Base-by-base conservation (phyloP, 768 basidiomycete genomes). In the Lactarius indigo region DNA sequence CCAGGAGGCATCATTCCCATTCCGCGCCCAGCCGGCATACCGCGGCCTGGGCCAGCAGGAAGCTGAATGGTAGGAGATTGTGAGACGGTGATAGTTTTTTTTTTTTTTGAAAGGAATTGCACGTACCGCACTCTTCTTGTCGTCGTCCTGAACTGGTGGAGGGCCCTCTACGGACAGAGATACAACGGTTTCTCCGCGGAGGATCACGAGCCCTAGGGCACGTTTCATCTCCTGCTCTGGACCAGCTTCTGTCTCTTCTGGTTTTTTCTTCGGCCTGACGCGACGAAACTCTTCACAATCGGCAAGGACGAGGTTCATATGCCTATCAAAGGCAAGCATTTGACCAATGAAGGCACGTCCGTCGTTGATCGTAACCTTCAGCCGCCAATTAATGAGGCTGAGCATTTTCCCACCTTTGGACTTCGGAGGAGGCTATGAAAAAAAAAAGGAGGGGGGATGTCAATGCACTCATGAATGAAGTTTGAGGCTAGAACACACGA, bases 391-490 rank as follows among this genome's bases (percentile, higher is more conserved):
- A 83, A 99, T 87, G 81, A 98, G 89, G 77, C 89, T 80, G 76
- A 96, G 89, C 94, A 99, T 97, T 84, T 96, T 95, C 77, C 96
- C 95, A 76, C 94, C 94, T 82, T 96, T 96, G 55, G 94, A 93
- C 82, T 97, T 97, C 68, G 95, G 94, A 70, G 94, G 92, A 82
- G 92, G 90, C 92, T 94, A 75, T 5, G 42, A 35, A 69, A 28
- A 47, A 35, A 69, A 28, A 55, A 35, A 64, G 12, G n/a, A 37
- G 12, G 20, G 5, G 23, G 23, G 1, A 10, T 37, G 55, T 69
- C 28, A 47, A 47, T 59, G 31, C 15, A n/a, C 8, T 5, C 9
- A n/a, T n/a, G 2, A 33, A 33, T n/a, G 26, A 44, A 20, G 31
- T 54, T 58, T n/a, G 42, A 35, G 35, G n/a, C 30, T 15, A n/a